Evolutionary conservation across 2,329 filamentous ascomycete genomes (phyloP), one percentile per base, ranked within the genome.

Genomic region (Xylaria polymorpha): DNA sequence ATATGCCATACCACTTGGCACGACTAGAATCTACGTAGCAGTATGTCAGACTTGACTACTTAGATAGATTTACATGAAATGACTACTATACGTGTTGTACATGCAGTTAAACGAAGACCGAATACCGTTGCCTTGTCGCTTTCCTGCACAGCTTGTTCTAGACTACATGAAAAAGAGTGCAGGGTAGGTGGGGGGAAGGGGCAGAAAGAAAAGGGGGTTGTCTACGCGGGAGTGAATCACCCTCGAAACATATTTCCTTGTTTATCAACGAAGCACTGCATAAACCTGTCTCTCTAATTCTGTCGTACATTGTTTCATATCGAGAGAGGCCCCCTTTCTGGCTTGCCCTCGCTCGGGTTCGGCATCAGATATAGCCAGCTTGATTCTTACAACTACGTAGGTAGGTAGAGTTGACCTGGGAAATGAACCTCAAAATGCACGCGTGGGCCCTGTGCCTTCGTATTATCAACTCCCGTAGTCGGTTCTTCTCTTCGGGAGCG

Each of bases 131-230:
- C 32, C 50, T 53, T 14, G 29, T 53, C 29, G 22, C 46, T 12
- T 29, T 50, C 22, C 48, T 12, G 20, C 18, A 3, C 12, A 10
- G 9, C 29, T 20, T 37, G 1, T 37, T 20, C 50, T 4, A 12
- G 18, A 2, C 50, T n/a, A n/a, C 48, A 1, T 15, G 14, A 7
- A 25, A 22, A 15, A 6, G 29, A 22, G 15, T 58, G 44, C 20
- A 62, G 43, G 53, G 44, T 59, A 51, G 20, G 58, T 22, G 22
- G 18, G 22, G 12, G 6, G 5, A 3, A n/a, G 18, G 22, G 12
- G 10, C 12, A 3, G 48, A 9, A 29, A 25, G 25, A 37, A 50
- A 66, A 48, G 61, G 58, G 63, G 50, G 43, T 22, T 20, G 18
- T n/a, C 43, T 20, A 61, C 58, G 50, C 57, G 32, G 5, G 9